These are phyloP conservation scores for Dianthus caryophyllus DNA, from an alignment of 148 eudicot species.

Conservation along the genomic window DNA sequence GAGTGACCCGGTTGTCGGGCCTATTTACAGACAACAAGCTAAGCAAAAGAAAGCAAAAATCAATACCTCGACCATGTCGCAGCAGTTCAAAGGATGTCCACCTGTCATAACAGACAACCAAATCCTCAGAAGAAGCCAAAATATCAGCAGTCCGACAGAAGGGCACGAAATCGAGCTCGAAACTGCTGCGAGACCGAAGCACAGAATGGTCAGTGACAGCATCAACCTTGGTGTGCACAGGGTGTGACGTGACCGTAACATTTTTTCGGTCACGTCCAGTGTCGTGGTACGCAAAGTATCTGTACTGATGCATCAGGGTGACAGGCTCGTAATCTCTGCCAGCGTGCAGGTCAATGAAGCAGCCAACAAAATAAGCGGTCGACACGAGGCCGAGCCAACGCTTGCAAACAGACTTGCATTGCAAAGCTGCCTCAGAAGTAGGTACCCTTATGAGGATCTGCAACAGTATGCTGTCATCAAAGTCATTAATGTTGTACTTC, in stretches of 20 bases:
- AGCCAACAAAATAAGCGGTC: neutral
- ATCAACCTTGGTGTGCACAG: conserved; percentile 7
- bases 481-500: neutral
- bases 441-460: conserved; percentile 15
- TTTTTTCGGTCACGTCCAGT: no score
- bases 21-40: no score
- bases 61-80: neutral
- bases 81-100: conserved; percentile 4
- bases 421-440: conserved; percentile 3
- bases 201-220: conserved; percentile 11
- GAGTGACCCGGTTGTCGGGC: no score
- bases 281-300: conserved; percentile 12
- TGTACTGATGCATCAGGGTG: conserved; percentile 15
- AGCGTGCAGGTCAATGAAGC: neutral
- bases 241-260: neutral
- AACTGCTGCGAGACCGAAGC: conserved; percentile 4
- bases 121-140: conserved; percentile 10
- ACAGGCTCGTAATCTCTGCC: neutral
- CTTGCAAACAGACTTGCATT: conserved; percentile 18
- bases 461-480: conserved; percentile 8
- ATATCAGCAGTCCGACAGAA: neutral
- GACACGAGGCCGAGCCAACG: conserved; percentile 15
- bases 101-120: conserved; percentile 8
- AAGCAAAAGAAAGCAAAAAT: neutral
- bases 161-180: conserved; percentile 11